phyloP scores from a whole-genome alignment of 2,329 filamentous ascomycete species.

The Claviceps spartinae region DNA sequence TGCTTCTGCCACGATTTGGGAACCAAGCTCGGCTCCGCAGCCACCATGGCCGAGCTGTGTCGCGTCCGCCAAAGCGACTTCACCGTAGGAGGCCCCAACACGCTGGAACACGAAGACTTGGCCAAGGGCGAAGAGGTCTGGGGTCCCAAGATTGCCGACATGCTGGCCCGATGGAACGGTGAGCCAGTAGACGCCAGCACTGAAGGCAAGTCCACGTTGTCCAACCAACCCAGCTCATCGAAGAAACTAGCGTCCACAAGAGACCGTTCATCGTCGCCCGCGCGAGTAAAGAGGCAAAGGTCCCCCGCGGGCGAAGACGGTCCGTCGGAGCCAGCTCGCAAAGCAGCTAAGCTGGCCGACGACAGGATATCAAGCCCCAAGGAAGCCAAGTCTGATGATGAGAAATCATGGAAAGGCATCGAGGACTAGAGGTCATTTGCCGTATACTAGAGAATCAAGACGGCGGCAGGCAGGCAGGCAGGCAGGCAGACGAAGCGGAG shows the following conservation, averaged over 20 bases:
- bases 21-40: conserved; percentile 65
- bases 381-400: conserved; percentile 19
- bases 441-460: too few relatives aligned
- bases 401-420: conserved; percentile 30
- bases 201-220: conserved; percentile 9
- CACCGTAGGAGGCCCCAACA: conserved; percentile 52
- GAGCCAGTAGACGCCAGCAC: conserved; percentile 13
- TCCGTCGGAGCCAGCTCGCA: conserved; percentile 15
- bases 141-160: conserved; percentile 54
- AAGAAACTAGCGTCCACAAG: conserved; percentile 5
- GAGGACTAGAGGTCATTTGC: conserved; percentile 17
- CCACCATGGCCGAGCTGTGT: conserved; percentile 72
- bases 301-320: conserved; percentile 14
- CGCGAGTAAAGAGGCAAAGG: conserved; percentile 18
- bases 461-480: not conserved
- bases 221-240: conserved; percentile 3
- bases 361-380: conserved; percentile 1
- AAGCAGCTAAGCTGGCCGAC: conserved; percentile 10
- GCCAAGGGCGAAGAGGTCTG: conserved; percentile 66
- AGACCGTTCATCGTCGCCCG: not conserved
- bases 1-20: conserved; percentile 89
- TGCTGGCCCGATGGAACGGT: conserved; percentile 31
- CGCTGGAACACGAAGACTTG: conserved; percentile 67
- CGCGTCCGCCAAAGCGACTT: conserved; percentile 76
- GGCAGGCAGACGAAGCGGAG: not conserved